Percentiles rank a stretch among this genome's conserved stretches.
These are phyloP conservation scores for Tricholoma sp. DNA, from an alignment of 768 basidiomycete species.

Conservation along the genomic window DNA sequence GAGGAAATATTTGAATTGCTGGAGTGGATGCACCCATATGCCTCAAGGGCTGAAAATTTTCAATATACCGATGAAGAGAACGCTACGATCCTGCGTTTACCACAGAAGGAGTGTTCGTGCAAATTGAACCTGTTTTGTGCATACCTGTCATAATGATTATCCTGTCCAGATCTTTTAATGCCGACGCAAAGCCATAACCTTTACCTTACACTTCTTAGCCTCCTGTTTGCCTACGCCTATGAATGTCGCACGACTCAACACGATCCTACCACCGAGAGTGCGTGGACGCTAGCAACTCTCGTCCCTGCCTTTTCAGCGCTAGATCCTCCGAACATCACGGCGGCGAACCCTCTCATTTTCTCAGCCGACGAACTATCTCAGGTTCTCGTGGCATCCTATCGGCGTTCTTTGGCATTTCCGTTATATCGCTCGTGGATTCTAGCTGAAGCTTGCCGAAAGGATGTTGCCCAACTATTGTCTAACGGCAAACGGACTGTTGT, in stretches of 20 bases:
- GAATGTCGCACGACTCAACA: constrained; percentile 72
- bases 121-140: neutral
- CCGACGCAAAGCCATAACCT: constrained; percentile 51
- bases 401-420: constrained; percentile 72
- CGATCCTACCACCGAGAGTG: constrained; percentile 84
- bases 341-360: constrained; percentile 24
- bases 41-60: constrained; percentile 28
- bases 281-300: constrained; percentile 76
- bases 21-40: constrained; percentile 57
- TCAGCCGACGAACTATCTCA: constrained; percentile 42
- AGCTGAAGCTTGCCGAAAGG: constrained; percentile 61
- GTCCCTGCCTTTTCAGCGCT: constrained; percentile 80
- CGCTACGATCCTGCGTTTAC: constrained; percentile 52
- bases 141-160: neutral
- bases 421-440: constrained; percentile 75
- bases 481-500: constrained; percentile 59
- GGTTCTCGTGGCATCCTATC: constrained; percentile 59
- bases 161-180: constrained; percentile 53
- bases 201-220: constrained; percentile 62
- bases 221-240: constrained; percentile 80
- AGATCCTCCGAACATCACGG: constrained; percentile 48
- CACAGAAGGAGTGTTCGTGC: constrained; percentile 48
- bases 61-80: constrained; percentile 73
- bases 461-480: constrained; percentile 53
- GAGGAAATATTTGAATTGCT: constrained; percentile 70